Percentiles rank a stretch among this genome's conserved stretches.
phyloP scores from a whole-genome alignment of 2,329 filamentous ascomycete genomes.

The Pseudopithomyces chartarum region DNA sequence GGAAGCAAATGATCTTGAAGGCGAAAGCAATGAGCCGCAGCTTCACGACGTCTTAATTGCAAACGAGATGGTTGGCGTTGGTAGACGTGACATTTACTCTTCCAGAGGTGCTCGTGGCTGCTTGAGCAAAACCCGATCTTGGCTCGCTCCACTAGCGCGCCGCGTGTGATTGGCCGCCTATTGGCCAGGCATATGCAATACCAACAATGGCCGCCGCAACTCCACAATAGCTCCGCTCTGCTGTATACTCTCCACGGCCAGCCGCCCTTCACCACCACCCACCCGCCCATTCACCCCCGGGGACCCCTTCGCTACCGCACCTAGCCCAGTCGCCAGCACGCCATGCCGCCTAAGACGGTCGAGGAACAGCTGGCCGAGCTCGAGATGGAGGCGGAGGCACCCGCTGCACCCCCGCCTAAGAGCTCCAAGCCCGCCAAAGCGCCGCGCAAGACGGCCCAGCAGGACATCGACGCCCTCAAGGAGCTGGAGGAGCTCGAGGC shows the following conservation, averaged over 20 bases:
- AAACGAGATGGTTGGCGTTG: constrained; percentile 26
- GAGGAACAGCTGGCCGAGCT: constrained; percentile 56
- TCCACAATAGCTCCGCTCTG: constrained; percentile 8
- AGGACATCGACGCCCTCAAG: constrained; percentile 76
- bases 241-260: background rate
- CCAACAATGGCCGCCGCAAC: constrained; percentile 16
- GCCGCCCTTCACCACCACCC: background rate
- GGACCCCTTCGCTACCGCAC: background rate
- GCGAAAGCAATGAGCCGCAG: background rate
- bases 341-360: constrained; percentile 47
- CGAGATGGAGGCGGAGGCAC: constrained; percentile 39
- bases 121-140: constrained; percentile 34
- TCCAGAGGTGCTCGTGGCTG: constrained; percentile 37
- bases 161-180: constrained; percentile 26
- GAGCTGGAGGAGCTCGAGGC: constrained; percentile 79
- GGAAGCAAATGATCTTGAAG: constrained; percentile 16
- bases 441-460: constrained; percentile 46
- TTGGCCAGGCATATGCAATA: background rate
- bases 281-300: background rate
- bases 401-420: constrained; percentile 38
- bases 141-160: constrained; percentile 28
- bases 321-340: background rate
- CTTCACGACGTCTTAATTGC: constrained; percentile 9
- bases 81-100: constrained; percentile 43
- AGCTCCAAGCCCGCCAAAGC: constrained; percentile 53